Evolutionary conservation across 2,329 filamentous ascomycete genomes (phyloP).

Genomic region (Elsinoe ampelina): DNA sequence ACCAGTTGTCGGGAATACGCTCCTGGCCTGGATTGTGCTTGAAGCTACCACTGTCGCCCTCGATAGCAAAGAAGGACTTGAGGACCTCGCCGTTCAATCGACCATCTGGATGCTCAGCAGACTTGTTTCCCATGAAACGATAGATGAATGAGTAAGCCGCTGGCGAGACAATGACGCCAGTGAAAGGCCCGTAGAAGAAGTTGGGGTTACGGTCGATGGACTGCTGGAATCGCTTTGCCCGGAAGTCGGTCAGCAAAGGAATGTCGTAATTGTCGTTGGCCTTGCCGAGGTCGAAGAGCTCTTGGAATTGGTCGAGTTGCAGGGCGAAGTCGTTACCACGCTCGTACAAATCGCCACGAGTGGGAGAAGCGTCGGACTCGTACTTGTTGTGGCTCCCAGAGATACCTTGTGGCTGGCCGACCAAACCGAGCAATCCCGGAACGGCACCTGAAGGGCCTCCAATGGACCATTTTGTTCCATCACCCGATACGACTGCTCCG

Average conservation of each 20-base stretch:
- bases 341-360: constrained; percentile 25
- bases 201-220: constrained; percentile 25
- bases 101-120: constrained; percentile 30
- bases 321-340: constrained; percentile 23
- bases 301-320: constrained; percentile 22
- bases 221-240: constrained; percentile 23
- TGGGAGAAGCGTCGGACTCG: constrained; percentile 27
- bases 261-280: constrained; percentile 26
- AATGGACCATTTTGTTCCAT: constrained; percentile 23
- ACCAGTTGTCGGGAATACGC: constrained; percentile 35
- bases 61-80: constrained; percentile 33
- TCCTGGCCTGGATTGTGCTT: constrained; percentile 30
- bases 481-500: constrained; percentile 27
- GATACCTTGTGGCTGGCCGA: constrained; percentile 21
- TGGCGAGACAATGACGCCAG: constrained; percentile 19
- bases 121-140: constrained; percentile 33
- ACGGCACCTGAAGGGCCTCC: constrained; percentile 19
- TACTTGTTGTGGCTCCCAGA: constrained; percentile 27
- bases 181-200: constrained; percentile 19
- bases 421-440: constrained; percentile 16
- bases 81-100: constrained; percentile 29
- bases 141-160: constrained; percentile 27
- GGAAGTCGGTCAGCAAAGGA: constrained; percentile 23
- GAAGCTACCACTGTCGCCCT: constrained; percentile 26
- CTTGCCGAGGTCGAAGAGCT: constrained; percentile 21